Evolutionary conservation across 306 rosid genomes (phyloP).

Genomic region (Prunus mume): DNA sequence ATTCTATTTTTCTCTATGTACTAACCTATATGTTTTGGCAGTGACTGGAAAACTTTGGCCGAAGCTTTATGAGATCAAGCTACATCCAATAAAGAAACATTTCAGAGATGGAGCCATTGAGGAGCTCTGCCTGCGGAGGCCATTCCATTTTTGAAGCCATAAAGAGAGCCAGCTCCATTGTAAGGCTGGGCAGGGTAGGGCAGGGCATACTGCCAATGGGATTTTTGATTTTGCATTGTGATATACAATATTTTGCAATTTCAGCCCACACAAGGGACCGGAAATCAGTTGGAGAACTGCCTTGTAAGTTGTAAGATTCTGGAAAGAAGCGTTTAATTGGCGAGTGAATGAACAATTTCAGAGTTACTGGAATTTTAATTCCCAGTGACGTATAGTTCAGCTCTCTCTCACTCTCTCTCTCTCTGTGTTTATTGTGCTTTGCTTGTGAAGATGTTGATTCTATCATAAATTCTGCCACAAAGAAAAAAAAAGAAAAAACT

Average conservation of each 20-base stretch:
- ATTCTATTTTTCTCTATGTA: background rate
- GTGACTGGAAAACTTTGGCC: conserved; percentile 98
- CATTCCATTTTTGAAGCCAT: conserved; percentile 35
- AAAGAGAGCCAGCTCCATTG: background rate
- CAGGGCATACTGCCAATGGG: background rate
- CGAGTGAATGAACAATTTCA: background rate
- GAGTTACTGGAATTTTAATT: background rate
- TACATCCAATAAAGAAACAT: conserved; percentile 37
- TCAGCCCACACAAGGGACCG: background rate
- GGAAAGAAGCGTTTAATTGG: background rate
- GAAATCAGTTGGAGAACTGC: background rate
- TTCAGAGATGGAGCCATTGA: conserved; percentile 37
- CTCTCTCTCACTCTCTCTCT: background rate
- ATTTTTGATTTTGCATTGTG: background rate
- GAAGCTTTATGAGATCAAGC: conserved; percentile 67
- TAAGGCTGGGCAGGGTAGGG: no score
- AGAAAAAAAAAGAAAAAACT: no score
- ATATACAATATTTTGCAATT: background rate
- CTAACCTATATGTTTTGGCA: conserved; percentile 32
- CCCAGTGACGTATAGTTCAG: background rate
- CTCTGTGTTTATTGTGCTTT: background rate
- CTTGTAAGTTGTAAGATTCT: background rate
- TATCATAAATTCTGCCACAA: background rate
- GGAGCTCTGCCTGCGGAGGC: conserved; percentile 55
- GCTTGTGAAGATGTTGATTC: background rate